Percentiles rank a stretch among this genome's conserved stretches.
Conservation (phyloP, 176 grass and related monocot genomes). For the Lolium multiflorum region DNA sequence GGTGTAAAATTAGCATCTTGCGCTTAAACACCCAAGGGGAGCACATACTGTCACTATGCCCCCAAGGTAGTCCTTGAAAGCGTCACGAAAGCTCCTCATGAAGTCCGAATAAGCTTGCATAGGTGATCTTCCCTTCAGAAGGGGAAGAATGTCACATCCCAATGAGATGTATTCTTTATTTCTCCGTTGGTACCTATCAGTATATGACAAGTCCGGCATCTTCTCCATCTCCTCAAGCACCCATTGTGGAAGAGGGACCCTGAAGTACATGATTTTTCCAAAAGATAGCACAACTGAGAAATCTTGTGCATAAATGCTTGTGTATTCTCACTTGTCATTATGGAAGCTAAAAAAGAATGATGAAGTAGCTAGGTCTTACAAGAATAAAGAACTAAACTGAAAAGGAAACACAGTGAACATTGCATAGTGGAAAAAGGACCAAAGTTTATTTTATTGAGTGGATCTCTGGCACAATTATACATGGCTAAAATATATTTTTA, state of each 20-base stretch:
- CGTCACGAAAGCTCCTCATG: slow-evolving; percentile 80
- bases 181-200: slow-evolving; percentile 61
- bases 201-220: slow-evolving; percentile 73
- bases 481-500: not conserved
- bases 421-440: slow-evolving; percentile 6
- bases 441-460: not conserved
- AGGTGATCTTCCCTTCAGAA: slow-evolving; percentile 74
- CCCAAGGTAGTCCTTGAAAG: slow-evolving; percentile 72
- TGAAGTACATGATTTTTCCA: slow-evolving; percentile 11
- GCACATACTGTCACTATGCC: slow-evolving; percentile 65
- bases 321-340: not conserved
- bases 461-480: not conserved
- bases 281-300: slow-evolving; percentile 21
- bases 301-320: slow-evolving; percentile 27
- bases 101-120: slow-evolving; percentile 90
- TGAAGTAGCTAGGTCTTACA: not conserved
- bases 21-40: slow-evolving; percentile 37
- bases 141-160: slow-evolving; percentile 67
- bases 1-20: slow-evolving; percentile 1
- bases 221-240: slow-evolving; percentile 79
- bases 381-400: not conserved
- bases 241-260: slow-evolving; percentile 78
- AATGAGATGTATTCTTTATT: slow-evolving; percentile 88
- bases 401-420: slow-evolving; percentile 14
- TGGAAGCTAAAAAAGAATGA: not conserved